A percentile compares a stretch with the other conserved stretches of the same genome.
Evolutionary conservation across 331 rosid species (phyloP).

Genomic region (Spiraea crenata): DNA sequence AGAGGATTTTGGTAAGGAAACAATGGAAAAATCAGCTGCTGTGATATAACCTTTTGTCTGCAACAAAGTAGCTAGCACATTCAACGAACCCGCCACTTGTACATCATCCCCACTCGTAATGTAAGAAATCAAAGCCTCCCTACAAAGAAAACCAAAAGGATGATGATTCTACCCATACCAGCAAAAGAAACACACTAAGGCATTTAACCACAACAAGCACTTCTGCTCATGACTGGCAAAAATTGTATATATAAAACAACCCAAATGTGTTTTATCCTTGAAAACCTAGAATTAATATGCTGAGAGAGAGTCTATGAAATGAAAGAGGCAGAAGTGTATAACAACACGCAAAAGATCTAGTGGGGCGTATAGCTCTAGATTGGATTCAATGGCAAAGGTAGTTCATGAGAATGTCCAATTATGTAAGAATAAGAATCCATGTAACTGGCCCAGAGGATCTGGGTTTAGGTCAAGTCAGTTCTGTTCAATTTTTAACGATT

Average conservation of each 20-base stretch:
- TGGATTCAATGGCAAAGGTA: neutral
- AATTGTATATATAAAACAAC: no score
- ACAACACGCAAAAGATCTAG: neutral
- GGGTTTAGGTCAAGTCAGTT: neutral
- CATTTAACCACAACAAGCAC: constrained; percentile 1
- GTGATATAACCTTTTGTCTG: constrained; percentile 70
- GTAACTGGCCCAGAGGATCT: neutral
- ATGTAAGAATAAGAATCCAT: neutral
- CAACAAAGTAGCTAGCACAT: constrained; percentile 67
- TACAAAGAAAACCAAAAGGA: constrained; percentile 21
- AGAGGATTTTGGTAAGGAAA: constrained; percentile 3
- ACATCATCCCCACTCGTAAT: constrained; percentile 60
- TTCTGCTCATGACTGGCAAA: neutral
- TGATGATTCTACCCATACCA: neutral
- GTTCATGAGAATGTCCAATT: neutral
- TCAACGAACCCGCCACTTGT: constrained; percentile 68
- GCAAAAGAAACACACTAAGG: neutral
- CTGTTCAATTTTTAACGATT: neutral
- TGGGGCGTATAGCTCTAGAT: neutral
- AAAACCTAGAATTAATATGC: no score
- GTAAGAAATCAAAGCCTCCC: constrained; percentile 70
- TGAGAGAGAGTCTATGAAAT: neutral
- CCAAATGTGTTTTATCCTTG: no score
- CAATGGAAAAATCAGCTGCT: neutral
- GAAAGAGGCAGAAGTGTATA: neutral